Evolutionary conservation across 305 asterid genomes (phyloP).

Genomic region (Solanum hybrid): DNA sequence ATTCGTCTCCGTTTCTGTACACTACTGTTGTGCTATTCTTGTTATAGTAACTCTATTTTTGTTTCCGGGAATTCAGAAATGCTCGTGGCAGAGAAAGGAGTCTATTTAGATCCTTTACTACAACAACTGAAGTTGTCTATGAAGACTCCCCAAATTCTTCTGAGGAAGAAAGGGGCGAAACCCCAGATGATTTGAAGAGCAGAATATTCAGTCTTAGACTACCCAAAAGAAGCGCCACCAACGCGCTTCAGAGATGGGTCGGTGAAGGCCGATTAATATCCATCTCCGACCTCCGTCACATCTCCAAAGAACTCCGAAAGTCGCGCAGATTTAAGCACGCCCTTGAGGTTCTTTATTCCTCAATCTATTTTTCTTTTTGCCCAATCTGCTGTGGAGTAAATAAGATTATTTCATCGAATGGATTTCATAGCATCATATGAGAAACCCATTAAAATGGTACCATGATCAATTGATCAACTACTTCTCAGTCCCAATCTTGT

Average conservation of each 20-base stretch:
- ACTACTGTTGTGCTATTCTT: neutral
- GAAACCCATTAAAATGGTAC: neutral
- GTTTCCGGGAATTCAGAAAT: constrained; percentile 23
- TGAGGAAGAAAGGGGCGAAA: constrained; percentile 21
- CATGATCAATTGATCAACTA: neutral
- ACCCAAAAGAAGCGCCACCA: constrained; percentile 74
- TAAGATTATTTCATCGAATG: neutral
- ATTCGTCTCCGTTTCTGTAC: neutral
- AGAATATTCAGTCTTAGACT: constrained; percentile 72
- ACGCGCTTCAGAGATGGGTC: constrained; percentile 67
- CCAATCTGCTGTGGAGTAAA: neutral
- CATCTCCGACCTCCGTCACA: constrained; percentile 58
- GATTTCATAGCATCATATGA: neutral
- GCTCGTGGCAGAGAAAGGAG: constrained; percentile 21
- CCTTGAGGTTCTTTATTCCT: constrained; percentile 48
- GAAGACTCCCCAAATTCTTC: constrained; percentile 13
- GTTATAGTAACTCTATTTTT: neutral
- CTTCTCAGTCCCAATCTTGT: neutral
- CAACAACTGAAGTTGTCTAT: constrained; percentile 30
- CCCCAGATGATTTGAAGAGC: constrained; percentile 65
- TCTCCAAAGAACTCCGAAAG: constrained; percentile 59
- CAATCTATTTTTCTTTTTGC: no score
- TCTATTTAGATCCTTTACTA: constrained; percentile 38
- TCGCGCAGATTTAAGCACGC: constrained; percentile 80
- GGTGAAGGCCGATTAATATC: constrained; percentile 46